Base-by-base conservation (phyloP, 192 early-diverging fungal species). In the Coemansia sp. region DNA sequence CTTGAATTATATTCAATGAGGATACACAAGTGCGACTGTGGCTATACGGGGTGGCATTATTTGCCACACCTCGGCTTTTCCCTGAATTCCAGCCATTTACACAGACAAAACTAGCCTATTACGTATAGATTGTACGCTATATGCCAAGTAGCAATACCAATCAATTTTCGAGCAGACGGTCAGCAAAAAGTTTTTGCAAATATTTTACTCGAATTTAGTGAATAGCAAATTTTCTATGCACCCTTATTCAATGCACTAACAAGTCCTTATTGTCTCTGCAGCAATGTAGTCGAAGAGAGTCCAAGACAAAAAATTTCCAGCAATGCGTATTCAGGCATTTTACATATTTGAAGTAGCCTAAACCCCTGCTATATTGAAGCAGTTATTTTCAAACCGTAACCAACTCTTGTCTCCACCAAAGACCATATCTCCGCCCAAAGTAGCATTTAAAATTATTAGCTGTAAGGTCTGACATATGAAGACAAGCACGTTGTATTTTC, bases 381-480 rank as follows among this genome's bases (percentile, higher is more conserved):
- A 24, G 14, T 9, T 12, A 17, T 55, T 29, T 55, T 25, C 8
- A 15, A 29, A 11, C 0, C 15, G 23, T 22, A 11, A 7, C 4
- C 23, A 25, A 55, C 4, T 29, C 6, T 24, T 32, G 5, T 32
- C 32, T 32, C 32, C 32, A 7, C 6, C 32, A 32, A 32, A 32
- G 32, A 32, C 7, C 32, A 32, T 6, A 32, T 8, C 32, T 32
- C 32, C 32, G 5, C 32, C 32, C 32, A 32, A 7, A 32, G 32
- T 8, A 7, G 23, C n/a, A 38, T 38, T 38, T 11, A 12, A 32
- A 32, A 38, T 8, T 17, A 22, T 55, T 27, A 43, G 15, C 14
- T 43, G 15, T 25, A 55, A n/a, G 5, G 6, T 24, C 37, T 63
- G 49, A 35, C 4, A 25, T 49, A 70, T 76, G 74, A 76, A 70